phyloP scores from a whole-genome alignment of 768 basidiomycete genomes.

The Termitomyces sp. region DNA sequence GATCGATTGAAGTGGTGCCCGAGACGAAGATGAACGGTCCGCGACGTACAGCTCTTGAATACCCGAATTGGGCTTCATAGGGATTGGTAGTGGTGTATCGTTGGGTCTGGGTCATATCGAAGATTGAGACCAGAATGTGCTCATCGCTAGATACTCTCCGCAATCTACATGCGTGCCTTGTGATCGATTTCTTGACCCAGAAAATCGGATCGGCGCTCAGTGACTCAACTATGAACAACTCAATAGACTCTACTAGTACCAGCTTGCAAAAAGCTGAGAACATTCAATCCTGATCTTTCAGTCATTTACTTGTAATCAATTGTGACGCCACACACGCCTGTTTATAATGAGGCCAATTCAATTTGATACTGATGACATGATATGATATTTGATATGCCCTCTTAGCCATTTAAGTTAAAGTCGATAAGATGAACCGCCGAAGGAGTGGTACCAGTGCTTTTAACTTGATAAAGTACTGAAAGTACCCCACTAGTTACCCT shows the following conservation, averaged over 20 bases:
- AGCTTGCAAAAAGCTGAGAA: too few species aligned
- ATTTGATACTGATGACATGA: neutral
- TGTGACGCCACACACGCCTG: neutral
- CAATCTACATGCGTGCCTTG: neutral
- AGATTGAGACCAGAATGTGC: neutral
- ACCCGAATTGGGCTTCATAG: constrained; percentile 45
- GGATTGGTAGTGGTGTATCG: constrained; percentile 35
- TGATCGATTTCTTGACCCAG: neutral
- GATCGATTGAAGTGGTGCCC: constrained; percentile 44
- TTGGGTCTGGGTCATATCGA: constrained; percentile 8
- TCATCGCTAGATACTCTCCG: neutral
- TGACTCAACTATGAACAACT: neutral
- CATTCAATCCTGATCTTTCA: neutral
- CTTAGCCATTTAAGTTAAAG: constrained; percentile 31
- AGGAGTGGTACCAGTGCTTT: constrained; percentile 34
- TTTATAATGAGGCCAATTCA: neutral
- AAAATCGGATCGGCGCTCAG: neutral
- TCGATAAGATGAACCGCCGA: constrained; percentile 35
- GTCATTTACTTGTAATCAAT: neutral
- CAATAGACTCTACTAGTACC: neutral
- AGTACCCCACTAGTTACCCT: constrained; percentile 30
- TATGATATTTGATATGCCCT: neutral
- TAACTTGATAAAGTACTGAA: constrained; percentile 38
- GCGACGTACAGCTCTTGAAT: constrained; percentile 44
- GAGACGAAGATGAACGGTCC: constrained; percentile 50